These are phyloP conservation scores for Epicoccum sorghinum DNA, from an alignment of 2,329 filamentous ascomycete species.

Conservation along the genomic window DNA sequence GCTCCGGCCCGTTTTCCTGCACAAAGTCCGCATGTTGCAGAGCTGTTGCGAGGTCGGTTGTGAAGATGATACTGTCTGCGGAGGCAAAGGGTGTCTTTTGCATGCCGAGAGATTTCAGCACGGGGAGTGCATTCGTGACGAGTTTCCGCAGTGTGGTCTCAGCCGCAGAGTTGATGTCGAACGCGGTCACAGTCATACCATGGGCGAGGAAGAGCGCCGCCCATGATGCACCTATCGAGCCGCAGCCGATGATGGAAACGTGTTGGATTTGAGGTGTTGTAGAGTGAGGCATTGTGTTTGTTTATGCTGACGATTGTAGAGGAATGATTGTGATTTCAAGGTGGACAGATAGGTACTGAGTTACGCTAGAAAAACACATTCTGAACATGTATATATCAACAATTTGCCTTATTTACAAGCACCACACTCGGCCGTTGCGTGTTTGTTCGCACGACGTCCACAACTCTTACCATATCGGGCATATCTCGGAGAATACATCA, in stretches of 20 bases:
- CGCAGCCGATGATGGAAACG: constrained; percentile 47
- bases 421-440: neutral
- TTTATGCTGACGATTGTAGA: neutral
- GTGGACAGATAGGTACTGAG: neutral
- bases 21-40: constrained; percentile 38
- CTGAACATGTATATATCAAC: neutral
- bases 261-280: constrained; percentile 6
- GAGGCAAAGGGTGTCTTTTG: constrained; percentile 10
- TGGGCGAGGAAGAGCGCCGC: constrained; percentile 49
- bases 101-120: constrained; percentile 16
- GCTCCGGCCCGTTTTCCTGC: constrained; percentile 52
- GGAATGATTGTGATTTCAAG: neutral
- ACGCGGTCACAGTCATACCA: constrained; percentile 49
- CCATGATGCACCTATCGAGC: constrained; percentile 52
- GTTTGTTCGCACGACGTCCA: constrained; percentile 3
- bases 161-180: constrained; percentile 50
- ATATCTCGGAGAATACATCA: constrained; percentile 19
- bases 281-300: constrained; percentile 8
- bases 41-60: constrained; percentile 10
- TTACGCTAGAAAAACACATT: neutral
- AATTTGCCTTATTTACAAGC: neutral
- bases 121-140: constrained; percentile 19
- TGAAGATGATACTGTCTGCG: constrained; percentile 20
- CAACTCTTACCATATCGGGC: neutral
- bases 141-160: constrained; percentile 16